phyloP scores from a whole-genome alignment of 225 moss, liverwort and hornwort species.

The Pleurozium schreberi region DNA sequence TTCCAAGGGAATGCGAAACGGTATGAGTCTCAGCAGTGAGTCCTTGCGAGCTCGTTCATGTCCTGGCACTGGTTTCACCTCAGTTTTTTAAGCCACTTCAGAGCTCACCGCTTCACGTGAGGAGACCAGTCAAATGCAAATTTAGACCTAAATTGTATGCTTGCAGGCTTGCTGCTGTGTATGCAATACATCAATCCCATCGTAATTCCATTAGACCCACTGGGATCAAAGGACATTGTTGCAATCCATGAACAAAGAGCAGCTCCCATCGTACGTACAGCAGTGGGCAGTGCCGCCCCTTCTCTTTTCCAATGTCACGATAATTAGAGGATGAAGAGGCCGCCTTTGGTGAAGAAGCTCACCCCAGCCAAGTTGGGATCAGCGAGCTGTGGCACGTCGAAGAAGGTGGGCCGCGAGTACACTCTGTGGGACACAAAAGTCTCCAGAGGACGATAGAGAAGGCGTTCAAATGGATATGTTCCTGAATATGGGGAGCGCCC shows the following conservation, averaged over 20 bases:
- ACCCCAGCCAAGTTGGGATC: not conserved
- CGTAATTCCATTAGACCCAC: not conserved
- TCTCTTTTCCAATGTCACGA: not conserved
- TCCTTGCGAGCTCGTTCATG: not conserved
- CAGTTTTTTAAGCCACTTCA: not conserved
- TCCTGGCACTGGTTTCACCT: not conserved
- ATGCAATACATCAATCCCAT: not conserved
- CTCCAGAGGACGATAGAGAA: not conserved
- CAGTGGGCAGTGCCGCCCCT: too few species aligned
- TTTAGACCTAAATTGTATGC: not conserved
- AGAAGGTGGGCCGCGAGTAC: not conserved
- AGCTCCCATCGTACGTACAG: too few species aligned
- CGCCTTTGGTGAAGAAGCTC: not conserved
- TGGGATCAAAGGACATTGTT: too few species aligned
- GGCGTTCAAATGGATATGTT: too few species aligned
- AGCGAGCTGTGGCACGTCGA: not conserved
- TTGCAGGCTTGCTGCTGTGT: not conserved
- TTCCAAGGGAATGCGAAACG: not conserved
- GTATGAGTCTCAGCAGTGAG: not conserved
- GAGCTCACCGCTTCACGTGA: not conserved
- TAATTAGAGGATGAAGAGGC: not conserved
- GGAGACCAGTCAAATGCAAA: not conserved
- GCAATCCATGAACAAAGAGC: too few species aligned
- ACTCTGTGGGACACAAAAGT: not conserved
- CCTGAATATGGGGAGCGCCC: not conserved